Conservation (phyloP, 2,329 filamentous ascomycete genomes). For the Nakataea oryzae region DNA sequence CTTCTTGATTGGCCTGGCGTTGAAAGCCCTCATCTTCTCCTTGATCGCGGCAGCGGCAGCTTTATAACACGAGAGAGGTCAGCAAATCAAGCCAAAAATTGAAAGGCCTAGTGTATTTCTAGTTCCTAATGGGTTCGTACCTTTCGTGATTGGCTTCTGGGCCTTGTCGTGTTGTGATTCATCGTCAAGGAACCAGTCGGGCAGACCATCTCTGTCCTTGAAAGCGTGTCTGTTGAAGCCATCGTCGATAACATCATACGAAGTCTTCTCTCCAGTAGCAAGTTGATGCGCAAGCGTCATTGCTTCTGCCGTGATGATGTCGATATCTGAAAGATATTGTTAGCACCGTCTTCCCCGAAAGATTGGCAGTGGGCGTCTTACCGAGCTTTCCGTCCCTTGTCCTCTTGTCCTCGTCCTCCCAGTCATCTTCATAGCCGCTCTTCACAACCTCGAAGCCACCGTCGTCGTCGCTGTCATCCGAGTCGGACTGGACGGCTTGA, state of each 20-base stretch:
- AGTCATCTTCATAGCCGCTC: slow-evolving; percentile 31
- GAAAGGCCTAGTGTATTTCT: neutral
- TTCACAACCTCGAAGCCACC: slow-evolving; percentile 51
- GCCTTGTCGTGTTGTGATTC: slow-evolving; percentile 74
- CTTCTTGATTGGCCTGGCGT: slow-evolving; percentile 97
- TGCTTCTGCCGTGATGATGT: slow-evolving; percentile 98
- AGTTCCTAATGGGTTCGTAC: neutral
- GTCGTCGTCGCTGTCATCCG: slow-evolving; percentile 20
- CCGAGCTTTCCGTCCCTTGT: slow-evolving; percentile 52
- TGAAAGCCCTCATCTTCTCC: slow-evolving; percentile 84
- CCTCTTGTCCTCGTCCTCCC: slow-evolving; percentile 56
- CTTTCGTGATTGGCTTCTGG: slow-evolving; percentile 79
- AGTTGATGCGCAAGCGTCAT: slow-evolving; percentile 95
- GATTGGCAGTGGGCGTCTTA: slow-evolving; percentile 21
- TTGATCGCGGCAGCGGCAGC: slow-evolving; percentile 86
- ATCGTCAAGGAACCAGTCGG: slow-evolving; percentile 97
- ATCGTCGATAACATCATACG: slow-evolving; percentile 74
- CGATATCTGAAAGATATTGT: slow-evolving; percentile 56
- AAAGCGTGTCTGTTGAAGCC: slow-evolving; percentile 89
- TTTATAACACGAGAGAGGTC: neutral
- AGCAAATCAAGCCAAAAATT: neutral
- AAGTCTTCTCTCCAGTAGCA: slow-evolving; percentile 74
- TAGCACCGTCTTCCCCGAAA: slow-evolving; percentile 10
- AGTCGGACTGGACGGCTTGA: slow-evolving; percentile 10
- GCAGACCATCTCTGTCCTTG: slow-evolving; percentile 82